Conservation (phyloP, 2,329 filamentous ascomycete genomes). For the Biscogniauxia sp. region DNA sequence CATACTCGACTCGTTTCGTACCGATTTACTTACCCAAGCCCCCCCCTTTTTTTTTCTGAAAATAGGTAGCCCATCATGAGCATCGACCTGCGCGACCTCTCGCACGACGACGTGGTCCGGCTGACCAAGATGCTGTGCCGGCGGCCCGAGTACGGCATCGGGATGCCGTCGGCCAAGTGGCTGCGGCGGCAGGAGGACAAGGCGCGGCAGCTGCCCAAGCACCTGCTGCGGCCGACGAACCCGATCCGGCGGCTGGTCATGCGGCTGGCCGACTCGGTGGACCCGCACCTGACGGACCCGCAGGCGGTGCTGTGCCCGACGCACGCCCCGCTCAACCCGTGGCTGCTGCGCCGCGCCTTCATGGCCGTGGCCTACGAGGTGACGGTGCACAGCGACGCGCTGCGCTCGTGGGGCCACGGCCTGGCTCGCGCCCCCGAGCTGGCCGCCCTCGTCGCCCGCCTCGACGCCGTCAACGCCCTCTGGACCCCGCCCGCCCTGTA, state of each 20-base stretch:
- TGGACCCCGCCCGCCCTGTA: conserved; percentile 41
- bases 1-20: no score
- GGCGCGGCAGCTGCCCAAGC: conserved; percentile 25
- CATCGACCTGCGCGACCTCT: conserved; percentile 25
- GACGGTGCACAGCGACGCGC: conserved; percentile 29
- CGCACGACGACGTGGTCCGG: conserved; percentile 27
- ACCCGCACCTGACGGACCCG: conserved; percentile 25
- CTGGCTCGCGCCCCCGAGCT: conserved; percentile 15
- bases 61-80: conserved; percentile 16
- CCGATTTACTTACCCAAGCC: not conserved
- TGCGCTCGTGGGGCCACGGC: conserved; percentile 28
- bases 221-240: conserved; percentile 28
- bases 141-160: conserved; percentile 31
- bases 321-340: conserved; percentile 42
- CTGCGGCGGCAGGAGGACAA: conserved; percentile 34
- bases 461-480: conserved; percentile 35
- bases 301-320: conserved; percentile 39
- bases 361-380: conserved; percentile 41
- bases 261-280: conserved; percentile 29
- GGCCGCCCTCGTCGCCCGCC: conserved; percentile 31
- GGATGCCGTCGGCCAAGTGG: conserved; percentile 36
- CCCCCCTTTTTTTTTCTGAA: not conserved
- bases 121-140: conserved; percentile 39
- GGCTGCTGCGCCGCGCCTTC: conserved; percentile 44
- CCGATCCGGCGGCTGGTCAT: conserved; percentile 34